phyloP scores from a whole-genome alignment of 495 filamentous ascomycete genomes.

The Friedmanniomyces endolithicus region DNA sequence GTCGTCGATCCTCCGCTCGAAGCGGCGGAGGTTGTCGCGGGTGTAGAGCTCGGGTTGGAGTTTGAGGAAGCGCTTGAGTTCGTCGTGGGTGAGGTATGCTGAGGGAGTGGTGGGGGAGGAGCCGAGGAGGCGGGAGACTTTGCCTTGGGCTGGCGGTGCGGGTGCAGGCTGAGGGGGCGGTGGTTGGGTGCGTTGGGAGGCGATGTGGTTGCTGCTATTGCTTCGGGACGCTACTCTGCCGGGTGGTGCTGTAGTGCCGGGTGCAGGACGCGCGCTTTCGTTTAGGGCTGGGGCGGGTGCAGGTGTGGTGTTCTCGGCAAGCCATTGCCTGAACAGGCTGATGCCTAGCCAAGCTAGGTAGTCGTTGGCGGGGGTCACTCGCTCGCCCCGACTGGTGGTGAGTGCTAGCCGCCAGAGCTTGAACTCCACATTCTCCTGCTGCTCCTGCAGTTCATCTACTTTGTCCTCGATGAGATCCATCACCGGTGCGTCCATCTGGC shows the following conservation, averaged over 20 bases:
- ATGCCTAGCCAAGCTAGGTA: constrained; percentile 84
- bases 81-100: constrained; percentile 67
- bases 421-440: constrained; percentile 59
- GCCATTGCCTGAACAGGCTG: constrained; percentile 76
- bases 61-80: constrained; percentile 78
- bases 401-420: constrained; percentile 69
- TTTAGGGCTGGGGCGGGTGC: constrained; percentile 36
- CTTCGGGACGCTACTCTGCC: constrained; percentile 2
- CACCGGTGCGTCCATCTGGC: constrained; percentile 52
- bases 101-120: constrained; percentile 37
- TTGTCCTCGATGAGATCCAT: constrained; percentile 86
- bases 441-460: constrained; percentile 52
- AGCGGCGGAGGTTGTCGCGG: constrained; percentile 64
- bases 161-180: constrained; percentile 14
- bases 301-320: constrained; percentile 73
- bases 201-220: constrained; percentile 19
- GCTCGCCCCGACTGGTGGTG: constrained; percentile 65
- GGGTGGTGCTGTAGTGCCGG: not conserved
- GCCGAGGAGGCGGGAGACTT: constrained; percentile 62
- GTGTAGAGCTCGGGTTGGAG: constrained; percentile 54
- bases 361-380: constrained; percentile 60
- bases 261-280: constrained; percentile 7
- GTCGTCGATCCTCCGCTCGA: constrained; percentile 78
- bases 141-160: constrained; percentile 35
- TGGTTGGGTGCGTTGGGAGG: constrained; percentile 8